phyloP scores from a whole-genome alignment of 2,329 filamentous ascomycete genomes.

The Talaromyces funiculosus region DNA sequence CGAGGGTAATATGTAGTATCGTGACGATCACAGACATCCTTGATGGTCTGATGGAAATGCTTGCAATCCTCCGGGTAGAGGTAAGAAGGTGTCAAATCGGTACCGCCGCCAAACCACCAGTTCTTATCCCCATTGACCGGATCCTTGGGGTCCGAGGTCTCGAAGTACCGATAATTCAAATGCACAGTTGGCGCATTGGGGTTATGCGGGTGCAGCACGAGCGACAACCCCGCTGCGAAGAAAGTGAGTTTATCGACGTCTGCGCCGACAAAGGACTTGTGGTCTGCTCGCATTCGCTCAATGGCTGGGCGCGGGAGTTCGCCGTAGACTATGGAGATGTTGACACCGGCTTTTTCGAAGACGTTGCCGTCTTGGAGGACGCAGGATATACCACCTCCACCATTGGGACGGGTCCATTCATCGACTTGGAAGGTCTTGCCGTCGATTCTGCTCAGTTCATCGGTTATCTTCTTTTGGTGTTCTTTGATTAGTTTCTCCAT shows the following conservation, averaged over 20 bases:
- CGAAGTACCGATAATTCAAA: slow-evolving; percentile 97
- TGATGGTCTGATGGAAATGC: slow-evolving; percentile 92
- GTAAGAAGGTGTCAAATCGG: slow-evolving; percentile 87
- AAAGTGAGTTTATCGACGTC: slow-evolving; percentile 81
- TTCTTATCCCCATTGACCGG: slow-evolving; percentile 58
- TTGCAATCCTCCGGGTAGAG: slow-evolving; percentile 96
- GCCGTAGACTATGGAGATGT: slow-evolving; percentile 91
- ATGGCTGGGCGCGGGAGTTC: slow-evolving; percentile 82
- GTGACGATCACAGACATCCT: slow-evolving; percentile 87
- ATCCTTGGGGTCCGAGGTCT: slow-evolving; percentile 82
- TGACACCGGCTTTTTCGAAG: slow-evolving; percentile 96
- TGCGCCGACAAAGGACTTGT: slow-evolving; percentile 76
- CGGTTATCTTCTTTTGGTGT: slow-evolving; percentile 82
- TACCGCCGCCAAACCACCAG: slow-evolving; percentile 98
- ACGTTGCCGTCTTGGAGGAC: slow-evolving; percentile 94
- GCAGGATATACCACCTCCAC: slow-evolving; percentile 89
- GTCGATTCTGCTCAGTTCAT: slow-evolving; percentile 75
- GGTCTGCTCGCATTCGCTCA: slow-evolving; percentile 86
- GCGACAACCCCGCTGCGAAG: slow-evolving; percentile 87
- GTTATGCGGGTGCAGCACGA: slow-evolving; percentile 90
- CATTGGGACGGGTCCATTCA: slow-evolving; percentile 79
- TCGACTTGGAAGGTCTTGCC: slow-evolving; percentile 76
- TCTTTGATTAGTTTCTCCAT: slow-evolving; percentile 97
- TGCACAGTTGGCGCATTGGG: slow-evolving; percentile 97
- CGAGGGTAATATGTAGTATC: slow-evolving; percentile 85